Conservation (phyloP, 768 basidiomycete genomes). For the Mycena filopes region DNA sequence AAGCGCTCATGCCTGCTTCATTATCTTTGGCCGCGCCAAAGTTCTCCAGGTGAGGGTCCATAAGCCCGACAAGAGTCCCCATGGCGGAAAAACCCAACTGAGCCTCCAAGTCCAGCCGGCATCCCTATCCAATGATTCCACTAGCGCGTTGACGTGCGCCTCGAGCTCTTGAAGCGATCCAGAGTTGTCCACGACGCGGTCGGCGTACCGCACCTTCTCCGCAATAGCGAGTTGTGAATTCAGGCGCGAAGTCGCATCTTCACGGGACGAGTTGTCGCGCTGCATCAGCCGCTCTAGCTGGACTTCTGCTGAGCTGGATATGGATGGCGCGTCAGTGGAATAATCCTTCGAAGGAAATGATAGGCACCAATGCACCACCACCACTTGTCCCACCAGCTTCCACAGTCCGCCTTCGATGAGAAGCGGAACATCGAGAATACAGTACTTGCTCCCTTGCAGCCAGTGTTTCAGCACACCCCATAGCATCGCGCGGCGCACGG, state of each 20-base stretch:
- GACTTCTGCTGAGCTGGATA: constrained; percentile 75
- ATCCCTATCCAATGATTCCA: constrained; percentile 54
- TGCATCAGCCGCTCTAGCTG: constrained; percentile 86
- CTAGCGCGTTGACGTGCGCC: constrained; percentile 58
- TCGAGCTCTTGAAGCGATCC: constrained; percentile 77
- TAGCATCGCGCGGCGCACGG: constrained; percentile 83
- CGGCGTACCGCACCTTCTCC: constrained; percentile 86
- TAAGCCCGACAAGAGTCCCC: constrained; percentile 58
- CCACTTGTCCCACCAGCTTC: constrained; percentile 83
- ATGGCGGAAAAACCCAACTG: constrained; percentile 71
- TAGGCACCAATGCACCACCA: constrained; percentile 92
- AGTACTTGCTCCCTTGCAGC: constrained; percentile 81
- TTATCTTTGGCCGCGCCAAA: constrained; percentile 6
- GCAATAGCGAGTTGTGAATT: constrained; percentile 83
- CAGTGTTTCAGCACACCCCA: constrained; percentile 75
- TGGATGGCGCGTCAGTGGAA: constrained; percentile 40
- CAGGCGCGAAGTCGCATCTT: constrained; percentile 80
- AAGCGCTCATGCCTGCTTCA: constrained; percentile 15
- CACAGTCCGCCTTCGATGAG: constrained; percentile 90
- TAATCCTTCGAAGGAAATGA: background rate
- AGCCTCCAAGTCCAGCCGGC: constrained; percentile 69
- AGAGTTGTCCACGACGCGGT: constrained; percentile 90
- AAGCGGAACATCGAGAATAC: constrained; percentile 91
- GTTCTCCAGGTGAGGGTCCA: constrained; percentile 42
- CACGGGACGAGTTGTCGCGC: constrained; percentile 72